These are phyloP conservation scores for Puya raimondii DNA, from an alignment of 176 grass and related monocot species.

Conservation along the genomic window DNA sequence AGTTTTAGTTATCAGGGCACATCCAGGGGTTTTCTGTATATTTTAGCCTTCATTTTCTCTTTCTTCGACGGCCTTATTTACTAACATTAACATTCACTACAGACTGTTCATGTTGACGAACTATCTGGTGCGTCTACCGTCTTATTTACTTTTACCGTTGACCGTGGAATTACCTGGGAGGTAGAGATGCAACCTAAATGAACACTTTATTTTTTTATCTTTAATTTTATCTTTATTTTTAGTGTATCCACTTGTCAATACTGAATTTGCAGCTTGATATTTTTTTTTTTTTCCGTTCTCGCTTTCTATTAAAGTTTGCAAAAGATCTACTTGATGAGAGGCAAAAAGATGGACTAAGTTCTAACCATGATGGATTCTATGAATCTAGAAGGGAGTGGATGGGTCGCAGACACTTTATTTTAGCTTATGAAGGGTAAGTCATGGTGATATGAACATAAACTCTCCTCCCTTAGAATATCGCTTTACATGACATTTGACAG, in stretches of 20 bases:
- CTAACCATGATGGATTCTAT: conserved; percentile 77
- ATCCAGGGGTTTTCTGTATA: too few species aligned
- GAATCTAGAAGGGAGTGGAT: conserved; percentile 99
- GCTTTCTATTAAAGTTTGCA: conserved; percentile 50
- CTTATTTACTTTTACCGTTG: conserved; percentile 77
- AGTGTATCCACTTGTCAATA: not conserved
- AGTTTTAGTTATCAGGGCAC: too few species aligned
- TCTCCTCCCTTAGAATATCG: too few species aligned
- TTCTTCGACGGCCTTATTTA: conserved; percentile 7
- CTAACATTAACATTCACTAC: conserved; percentile 28
- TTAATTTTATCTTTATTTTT: not conserved
- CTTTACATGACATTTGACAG: too few species aligned
- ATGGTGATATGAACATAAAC: conserved; percentile 10
- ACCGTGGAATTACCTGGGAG: conserved; percentile 90
- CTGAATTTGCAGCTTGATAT: not conserved
- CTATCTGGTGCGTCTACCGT: conserved; percentile 82
- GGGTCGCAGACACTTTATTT: conserved; percentile 77
- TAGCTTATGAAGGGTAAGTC: conserved; percentile 80
- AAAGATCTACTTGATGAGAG: conserved; percentile 61
- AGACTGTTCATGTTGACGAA: conserved; percentile 85
- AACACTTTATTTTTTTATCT: not conserved
- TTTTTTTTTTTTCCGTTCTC: not conserved
- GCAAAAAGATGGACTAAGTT: conserved; percentile 39
- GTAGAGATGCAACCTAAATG: conserved; percentile 27
- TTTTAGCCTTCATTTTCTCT: not conserved